phyloP scores from a whole-genome alignment of 805 yeast species.

The Candida peoriensis region DNA sequence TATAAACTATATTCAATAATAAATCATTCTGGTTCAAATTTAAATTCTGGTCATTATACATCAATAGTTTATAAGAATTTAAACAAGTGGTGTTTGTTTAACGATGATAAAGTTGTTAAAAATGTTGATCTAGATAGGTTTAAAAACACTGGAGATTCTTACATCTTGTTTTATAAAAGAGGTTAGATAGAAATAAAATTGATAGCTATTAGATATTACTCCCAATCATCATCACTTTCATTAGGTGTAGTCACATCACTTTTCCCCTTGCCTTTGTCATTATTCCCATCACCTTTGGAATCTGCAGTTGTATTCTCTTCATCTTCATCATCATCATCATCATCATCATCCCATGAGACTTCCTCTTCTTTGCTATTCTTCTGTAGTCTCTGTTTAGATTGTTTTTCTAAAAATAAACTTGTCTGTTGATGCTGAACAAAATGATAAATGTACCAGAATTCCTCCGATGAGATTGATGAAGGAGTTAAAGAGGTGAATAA shows the following conservation, averaged over 20 bases:
- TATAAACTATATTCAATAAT: constrained; percentile 79
- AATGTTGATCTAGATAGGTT: constrained; percentile 48
- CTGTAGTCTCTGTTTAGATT: constrained; percentile 14
- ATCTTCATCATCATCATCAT: constrained; percentile 46
- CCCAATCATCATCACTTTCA: constrained; percentile 61
- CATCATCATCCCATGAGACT: constrained; percentile 20
- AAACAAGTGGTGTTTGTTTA: constrained; percentile 70
- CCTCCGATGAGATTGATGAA: background rate
- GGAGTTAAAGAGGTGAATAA: too few species aligned
- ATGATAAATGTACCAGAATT: background rate
- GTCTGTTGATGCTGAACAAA: too few species aligned
- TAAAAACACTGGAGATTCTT: constrained; percentile 62
- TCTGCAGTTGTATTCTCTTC: constrained; percentile 22
- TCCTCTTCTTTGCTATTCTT: constrained; percentile 46
- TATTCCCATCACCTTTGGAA: constrained; percentile 6
- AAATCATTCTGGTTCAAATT: constrained; percentile 68
- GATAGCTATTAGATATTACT: constrained; percentile 27
- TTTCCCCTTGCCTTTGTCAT: constrained; percentile 6
- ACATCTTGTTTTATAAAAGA: constrained; percentile 73
- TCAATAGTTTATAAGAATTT: constrained; percentile 69
- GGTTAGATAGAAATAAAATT: background rate
- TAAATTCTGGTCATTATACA: constrained; percentile 87
- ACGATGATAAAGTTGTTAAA: constrained; percentile 65
- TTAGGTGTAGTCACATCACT: constrained; percentile 25
- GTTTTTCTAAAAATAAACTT: too few species aligned